Conservation (phyloP, 345 rosid species). For the Abelmoschus esculentus region DNA sequence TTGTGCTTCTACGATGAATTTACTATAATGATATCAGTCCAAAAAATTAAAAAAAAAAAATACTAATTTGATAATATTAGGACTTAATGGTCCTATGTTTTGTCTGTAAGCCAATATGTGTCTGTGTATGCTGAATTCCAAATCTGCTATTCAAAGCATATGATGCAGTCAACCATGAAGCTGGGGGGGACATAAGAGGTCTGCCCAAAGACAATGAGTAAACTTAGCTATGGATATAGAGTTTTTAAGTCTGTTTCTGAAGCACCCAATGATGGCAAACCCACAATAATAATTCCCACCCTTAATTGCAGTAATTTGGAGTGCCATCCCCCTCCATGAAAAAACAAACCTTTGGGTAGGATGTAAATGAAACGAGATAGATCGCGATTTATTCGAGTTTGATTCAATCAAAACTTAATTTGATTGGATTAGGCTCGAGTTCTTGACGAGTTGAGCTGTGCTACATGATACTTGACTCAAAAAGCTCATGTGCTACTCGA, state of each 20-base stretch:
- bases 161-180: slow-evolving; percentile 6
- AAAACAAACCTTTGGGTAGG: not conserved
- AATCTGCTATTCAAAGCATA: slow-evolving; percentile 5
- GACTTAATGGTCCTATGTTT: not conserved
- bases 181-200: slow-evolving; percentile 10
- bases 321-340: not conserved
- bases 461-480: no score
- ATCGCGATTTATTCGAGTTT: no score
- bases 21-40: no score
- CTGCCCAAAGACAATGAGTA: slow-evolving; percentile 10
- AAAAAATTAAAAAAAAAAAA: no score
- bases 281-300: not conserved
- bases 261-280: slow-evolving; percentile 9
- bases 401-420: no score
- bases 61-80: no score
- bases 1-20: no score
- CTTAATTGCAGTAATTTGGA: not conserved
- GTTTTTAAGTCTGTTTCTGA: slow-evolving; percentile 14
- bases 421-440: no score
- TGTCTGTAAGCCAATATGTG: not conserved
- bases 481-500: no score
- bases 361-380: no score
- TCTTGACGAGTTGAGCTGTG: no score
- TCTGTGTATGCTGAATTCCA: not conserved
- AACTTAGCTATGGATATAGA: not conserved